Evolutionary conservation across 2,329 filamentous ascomycete species (phyloP), one percentile per base, ranked within the genome.

Genomic region (Parasarocladium wereldwijsianum): DNA sequence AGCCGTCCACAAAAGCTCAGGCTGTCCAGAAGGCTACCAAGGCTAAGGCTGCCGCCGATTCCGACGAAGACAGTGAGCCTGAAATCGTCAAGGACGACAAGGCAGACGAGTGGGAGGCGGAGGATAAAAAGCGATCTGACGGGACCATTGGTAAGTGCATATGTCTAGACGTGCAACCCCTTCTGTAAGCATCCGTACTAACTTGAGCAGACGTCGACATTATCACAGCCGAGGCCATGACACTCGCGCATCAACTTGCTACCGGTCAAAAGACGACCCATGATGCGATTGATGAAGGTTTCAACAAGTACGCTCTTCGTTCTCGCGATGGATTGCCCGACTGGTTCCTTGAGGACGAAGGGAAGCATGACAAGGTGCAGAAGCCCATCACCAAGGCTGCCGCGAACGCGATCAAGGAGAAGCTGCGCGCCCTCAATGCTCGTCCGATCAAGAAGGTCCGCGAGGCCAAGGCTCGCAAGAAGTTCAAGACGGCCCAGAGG

Each of bases 141-240:
- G 76, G 76, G 34, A 70, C 65, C 43, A 57, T 66, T 23, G 66
- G 71, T 74, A 60, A 49, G 60, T 13, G 28, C 17, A 26, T 35
- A 43, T 29, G 42, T 21, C 5, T 19, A 15, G 10, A 17, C 12
- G 6, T 26, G 17, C 17, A 14, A 20, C 15, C 8, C n/a, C n/a
- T n/a, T n/a, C n/a, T n/a, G n/a, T n/a, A n/a, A n/a, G 12, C 3
- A 9, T 7, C 4, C 3, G 20, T 33, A 26, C 46, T 49, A 42
- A 46, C 32, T 26, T 32, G 32, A 20, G 50, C 54, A 66, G 86
- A 94, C 49, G 93, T 98, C 55, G 85, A 96, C 51, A 96, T 98
- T 45, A 93, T 96, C 47, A 98, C 90, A n/a, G 90, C 85, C 5
- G 90, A 98, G 62, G 90, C 92, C 39, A 98, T 98, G 90, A 92